phyloP scores from a whole-genome alignment of 2,329 filamentous ascomycete species.

The Herpotrichia juniperi region DNA sequence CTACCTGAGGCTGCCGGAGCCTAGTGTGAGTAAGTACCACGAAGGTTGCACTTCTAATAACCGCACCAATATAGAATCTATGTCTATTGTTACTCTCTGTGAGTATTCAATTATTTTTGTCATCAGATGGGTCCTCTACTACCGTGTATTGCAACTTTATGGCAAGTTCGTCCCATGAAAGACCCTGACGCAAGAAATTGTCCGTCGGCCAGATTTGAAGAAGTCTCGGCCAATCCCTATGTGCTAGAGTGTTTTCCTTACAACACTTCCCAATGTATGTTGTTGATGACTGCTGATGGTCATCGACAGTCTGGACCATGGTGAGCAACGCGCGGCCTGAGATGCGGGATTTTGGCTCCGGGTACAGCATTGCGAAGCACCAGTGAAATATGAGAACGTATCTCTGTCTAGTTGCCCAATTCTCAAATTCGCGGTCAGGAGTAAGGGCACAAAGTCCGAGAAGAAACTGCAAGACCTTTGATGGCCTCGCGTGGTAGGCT shows the following conservation, averaged over 20 bases:
- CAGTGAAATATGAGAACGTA: neutral
- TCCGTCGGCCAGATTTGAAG: neutral
- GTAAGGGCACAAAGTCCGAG: neutral
- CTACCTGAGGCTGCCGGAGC: too few species aligned
- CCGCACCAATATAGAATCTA: too few species aligned
- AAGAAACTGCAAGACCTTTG: neutral
- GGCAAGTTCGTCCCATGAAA: neutral
- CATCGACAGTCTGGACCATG: neutral
- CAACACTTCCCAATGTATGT: constrained; percentile 1
- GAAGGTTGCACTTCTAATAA: too few species aligned
- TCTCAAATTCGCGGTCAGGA: neutral
- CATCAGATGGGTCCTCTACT: neutral
- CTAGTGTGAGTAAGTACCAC: too few species aligned
- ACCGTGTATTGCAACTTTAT: neutral
- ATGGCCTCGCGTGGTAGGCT: neutral
- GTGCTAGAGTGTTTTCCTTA: neutral
- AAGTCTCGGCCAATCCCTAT: neutral
- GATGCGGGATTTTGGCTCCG: neutral
- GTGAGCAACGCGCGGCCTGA: neutral
- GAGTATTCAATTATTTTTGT: neutral
- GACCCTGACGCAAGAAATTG: neutral
- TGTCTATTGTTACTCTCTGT: neutral
- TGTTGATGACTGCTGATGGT: neutral
- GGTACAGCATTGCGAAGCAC: constrained; percentile 3
- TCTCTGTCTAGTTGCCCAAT: neutral